Evolutionary conservation across 345 rosid species (phyloP).

Genomic region (Eucalyptus marginata): DNA sequence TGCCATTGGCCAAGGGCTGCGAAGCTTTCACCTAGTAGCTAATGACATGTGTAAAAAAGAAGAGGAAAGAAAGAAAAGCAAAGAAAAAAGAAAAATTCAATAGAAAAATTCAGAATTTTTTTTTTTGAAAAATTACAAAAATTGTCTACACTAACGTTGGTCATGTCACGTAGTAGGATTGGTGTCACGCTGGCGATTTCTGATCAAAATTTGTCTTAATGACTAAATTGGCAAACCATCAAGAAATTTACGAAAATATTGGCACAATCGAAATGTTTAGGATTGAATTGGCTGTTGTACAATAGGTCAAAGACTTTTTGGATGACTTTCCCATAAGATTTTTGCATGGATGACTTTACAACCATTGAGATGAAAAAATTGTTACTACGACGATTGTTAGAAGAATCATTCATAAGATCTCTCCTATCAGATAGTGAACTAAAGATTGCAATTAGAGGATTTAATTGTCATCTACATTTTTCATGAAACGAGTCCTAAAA

Average conservation of each 20-base stretch:
- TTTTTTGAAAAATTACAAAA: too few species aligned
- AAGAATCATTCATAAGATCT: neutral
- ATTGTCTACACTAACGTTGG: rapidly evolving
- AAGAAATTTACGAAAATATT: too few species aligned
- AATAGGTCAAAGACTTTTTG: too few species aligned
- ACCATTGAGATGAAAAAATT: neutral
- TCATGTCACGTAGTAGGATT: neutral
- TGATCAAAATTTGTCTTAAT: neutral
- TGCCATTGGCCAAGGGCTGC: neutral
- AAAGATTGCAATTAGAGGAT: neutral
- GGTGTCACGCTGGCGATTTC: neutral
- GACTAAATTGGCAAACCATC: too few species aligned
- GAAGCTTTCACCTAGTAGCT: neutral
- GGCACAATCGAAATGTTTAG: neutral
- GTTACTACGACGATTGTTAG: neutral
- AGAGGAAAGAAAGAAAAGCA: neutral
- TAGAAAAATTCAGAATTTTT: too few species aligned
- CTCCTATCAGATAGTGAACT: neutral
- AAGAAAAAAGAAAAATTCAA: too few species aligned
- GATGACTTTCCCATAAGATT: too few species aligned
- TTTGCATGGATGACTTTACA: too few species aligned
- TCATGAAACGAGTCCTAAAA: neutral
- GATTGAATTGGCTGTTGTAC: rapidly evolving
- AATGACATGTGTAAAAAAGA: neutral
- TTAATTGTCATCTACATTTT: neutral